Percentiles rank a stretch among this genome's conserved stretches.
These are phyloP conservation scores for Thymus quinquecostatus DNA, from an alignment of 257 asterid genomes.

Conservation along the genomic window DNA sequence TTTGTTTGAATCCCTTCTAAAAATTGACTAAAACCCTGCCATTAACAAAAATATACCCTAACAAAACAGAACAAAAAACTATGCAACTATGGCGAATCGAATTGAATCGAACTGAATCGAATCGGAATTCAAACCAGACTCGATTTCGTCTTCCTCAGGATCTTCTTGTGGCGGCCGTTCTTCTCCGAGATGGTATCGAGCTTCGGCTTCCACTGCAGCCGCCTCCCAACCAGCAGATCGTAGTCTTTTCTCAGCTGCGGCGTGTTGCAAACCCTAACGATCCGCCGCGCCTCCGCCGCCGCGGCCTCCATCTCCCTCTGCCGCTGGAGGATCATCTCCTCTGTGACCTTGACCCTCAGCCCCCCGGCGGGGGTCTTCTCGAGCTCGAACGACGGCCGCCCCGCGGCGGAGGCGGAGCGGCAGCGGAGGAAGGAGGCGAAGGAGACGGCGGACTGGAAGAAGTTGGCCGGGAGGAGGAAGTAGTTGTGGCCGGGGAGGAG, in stretches of 20 bases:
- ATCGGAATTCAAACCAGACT: neutral
- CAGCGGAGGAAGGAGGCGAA: constrained; percentile 44
- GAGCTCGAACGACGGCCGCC: constrained; percentile 42
- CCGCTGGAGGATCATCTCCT: constrained; percentile 33
- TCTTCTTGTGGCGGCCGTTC: constrained; percentile 34
- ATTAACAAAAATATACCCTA: constrained; percentile 14
- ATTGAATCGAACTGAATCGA: too few relatives aligned
- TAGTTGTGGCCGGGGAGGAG: constrained; percentile 52
- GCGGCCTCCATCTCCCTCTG: constrained; percentile 21
- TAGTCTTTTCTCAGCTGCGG: constrained; percentile 55
- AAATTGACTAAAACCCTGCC: constrained; percentile 14
- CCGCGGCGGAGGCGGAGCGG: constrained; percentile 29
- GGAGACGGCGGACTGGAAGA: constrained; percentile 50
- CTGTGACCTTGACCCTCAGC: constrained; percentile 46
- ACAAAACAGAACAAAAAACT: neutral
- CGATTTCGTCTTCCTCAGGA: constrained; percentile 32
- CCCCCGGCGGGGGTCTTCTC: constrained; percentile 52
- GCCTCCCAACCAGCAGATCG: constrained; percentile 47
- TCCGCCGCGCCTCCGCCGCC: constrained; percentile 3
- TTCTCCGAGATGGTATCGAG: constrained; percentile 57
- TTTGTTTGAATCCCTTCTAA: neutral
- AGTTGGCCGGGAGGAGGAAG: constrained; percentile 55
- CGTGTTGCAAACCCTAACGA: constrained; percentile 42
- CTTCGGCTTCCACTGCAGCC: constrained; percentile 59
- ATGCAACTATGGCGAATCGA: neutral